Percentiles rank a stretch among this genome's conserved stretches.
Evolutionary conservation across 257 asterid genomes (phyloP).

Genomic region (Nicotiana attenuata): DNA sequence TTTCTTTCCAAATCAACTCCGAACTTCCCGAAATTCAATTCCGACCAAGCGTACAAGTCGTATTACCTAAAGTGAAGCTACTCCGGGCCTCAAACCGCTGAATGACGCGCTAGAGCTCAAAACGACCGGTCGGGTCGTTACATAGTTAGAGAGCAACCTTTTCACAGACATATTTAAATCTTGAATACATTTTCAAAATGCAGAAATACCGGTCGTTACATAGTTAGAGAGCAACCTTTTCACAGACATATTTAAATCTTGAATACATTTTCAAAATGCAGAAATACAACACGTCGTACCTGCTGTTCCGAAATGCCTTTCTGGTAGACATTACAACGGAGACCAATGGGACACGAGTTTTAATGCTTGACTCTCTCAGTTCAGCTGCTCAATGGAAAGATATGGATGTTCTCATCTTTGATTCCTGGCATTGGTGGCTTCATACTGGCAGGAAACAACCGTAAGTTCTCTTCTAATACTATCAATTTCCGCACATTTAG

Average conservation of each 20-base stretch:
- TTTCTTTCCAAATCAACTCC: no score
- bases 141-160: no score
- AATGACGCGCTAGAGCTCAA: no score
- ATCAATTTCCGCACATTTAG: not conserved
- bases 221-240: not conserved
- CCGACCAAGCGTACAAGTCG: no score
- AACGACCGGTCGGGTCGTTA: no score
- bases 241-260: not conserved
- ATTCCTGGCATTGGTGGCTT: slow-evolving; percentile 65
- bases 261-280: not conserved
- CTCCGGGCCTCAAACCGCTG: no score
- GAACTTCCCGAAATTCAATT: no score
- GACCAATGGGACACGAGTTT: slow-evolving; percentile 16
- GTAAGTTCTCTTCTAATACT: slow-evolving; percentile 14
- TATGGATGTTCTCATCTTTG: slow-evolving; percentile 33
- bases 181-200: no score
- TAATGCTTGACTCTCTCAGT: slow-evolving; percentile 32
- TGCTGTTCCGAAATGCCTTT: slow-evolving; percentile 28
- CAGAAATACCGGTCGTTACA: no score
- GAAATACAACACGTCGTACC: slow-evolving; percentile 27
- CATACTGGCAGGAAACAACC: slow-evolving; percentile 54
- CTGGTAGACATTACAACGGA: slow-evolving; percentile 27
- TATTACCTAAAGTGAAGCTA: no score
- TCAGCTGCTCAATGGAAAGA: slow-evolving; percentile 28
- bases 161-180: no score